Percentiles rank a stretch among this genome's conserved stretches.
These are phyloP conservation scores for Oryza glumipatula DNA, from an alignment of 176 grass and related monocot species.

Conservation along the genomic window DNA sequence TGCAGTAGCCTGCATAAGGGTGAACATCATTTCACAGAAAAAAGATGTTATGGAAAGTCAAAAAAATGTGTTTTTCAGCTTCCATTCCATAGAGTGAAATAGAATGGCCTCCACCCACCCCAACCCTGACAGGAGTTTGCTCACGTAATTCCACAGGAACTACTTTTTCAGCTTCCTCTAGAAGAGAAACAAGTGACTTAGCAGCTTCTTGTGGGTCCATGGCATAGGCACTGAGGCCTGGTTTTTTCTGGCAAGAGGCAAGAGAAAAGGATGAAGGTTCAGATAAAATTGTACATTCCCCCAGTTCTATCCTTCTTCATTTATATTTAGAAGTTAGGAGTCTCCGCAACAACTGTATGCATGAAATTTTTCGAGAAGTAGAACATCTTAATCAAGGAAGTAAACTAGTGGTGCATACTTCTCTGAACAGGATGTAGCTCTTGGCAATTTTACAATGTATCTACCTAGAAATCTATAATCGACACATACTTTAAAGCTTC, in stretches of 20 bases:
- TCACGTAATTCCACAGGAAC: constrained; percentile 68
- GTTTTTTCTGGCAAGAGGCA: constrained; percentile 59
- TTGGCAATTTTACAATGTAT: constrained; percentile 8
- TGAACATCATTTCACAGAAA: constrained; percentile 39
- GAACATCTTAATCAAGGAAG: constrained; percentile 19
- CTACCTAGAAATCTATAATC: constrained; percentile 11
- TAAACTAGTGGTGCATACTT: background rate
- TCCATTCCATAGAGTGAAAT: constrained; percentile 14
- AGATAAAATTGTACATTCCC: constrained; percentile 1
- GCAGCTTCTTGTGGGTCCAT: constrained; percentile 88
- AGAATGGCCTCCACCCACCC: constrained; percentile 59
- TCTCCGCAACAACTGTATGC: constrained; percentile 26
- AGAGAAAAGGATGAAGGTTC: constrained; percentile 33
- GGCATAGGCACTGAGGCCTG: constrained; percentile 77
- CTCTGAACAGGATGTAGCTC: constrained; percentile 14
- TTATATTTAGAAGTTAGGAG: constrained; percentile 36
- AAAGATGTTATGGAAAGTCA: constrained; percentile 1
- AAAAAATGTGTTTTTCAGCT: constrained; percentile 17
- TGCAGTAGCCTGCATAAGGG: constrained; percentile 78
- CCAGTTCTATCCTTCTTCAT: constrained; percentile 7
- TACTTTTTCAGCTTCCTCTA: constrained; percentile 78
- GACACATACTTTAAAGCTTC: background rate
- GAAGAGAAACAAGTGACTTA: constrained; percentile 81
- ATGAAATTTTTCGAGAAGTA: constrained; percentile 3
- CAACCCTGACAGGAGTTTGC: constrained; percentile 90